Conservation (phyloP, 129 eudicot genomes). For the Saposhnikovia divaricata region DNA sequence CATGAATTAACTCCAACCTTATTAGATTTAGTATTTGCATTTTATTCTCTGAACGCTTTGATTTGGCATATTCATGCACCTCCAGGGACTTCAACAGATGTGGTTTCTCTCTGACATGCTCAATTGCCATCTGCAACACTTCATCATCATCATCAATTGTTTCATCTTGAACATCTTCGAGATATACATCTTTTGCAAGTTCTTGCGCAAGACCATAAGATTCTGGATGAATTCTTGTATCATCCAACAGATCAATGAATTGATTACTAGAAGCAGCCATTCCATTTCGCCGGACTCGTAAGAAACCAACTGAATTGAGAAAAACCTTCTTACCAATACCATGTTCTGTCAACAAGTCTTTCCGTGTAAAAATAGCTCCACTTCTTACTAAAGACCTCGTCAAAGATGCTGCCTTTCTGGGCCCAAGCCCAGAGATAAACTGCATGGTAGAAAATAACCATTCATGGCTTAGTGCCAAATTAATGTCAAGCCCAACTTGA, state of each 20-base stretch:
- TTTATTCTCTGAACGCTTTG: slow-evolving; percentile 44
- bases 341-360: slow-evolving; percentile 65
- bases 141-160: slow-evolving; percentile 64
- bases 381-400: slow-evolving; percentile 74
- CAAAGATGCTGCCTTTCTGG: slow-evolving; percentile 85
- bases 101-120: slow-evolving; percentile 81
- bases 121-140: slow-evolving; percentile 75
- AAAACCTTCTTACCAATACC: slow-evolving; percentile 87
- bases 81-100: slow-evolving; percentile 35
- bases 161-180: slow-evolving; percentile 43
- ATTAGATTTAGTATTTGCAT: slow-evolving; percentile 51
- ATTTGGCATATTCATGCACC: slow-evolving; percentile 51
- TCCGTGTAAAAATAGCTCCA: slow-evolving; percentile 67
- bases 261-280: slow-evolving; percentile 77
- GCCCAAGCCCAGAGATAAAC: slow-evolving; percentile 94
- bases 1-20: slow-evolving; percentile 70
- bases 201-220: slow-evolving; percentile 86
- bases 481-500: slow-evolving; percentile 91
- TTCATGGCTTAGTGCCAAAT: slow-evolving; percentile 84
- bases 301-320: slow-evolving; percentile 84
- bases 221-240: slow-evolving; percentile 91
- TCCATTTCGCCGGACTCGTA: slow-evolving; percentile 83
- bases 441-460: slow-evolving; percentile 92
- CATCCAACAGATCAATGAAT: slow-evolving; percentile 78
- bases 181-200: slow-evolving; percentile 76